A percentile compares a stretch with the other conserved stretches of the same genome.
Conservation (phyloP, 2,329 filamentous ascomycete species). For the Catunica adiposa region DNA sequence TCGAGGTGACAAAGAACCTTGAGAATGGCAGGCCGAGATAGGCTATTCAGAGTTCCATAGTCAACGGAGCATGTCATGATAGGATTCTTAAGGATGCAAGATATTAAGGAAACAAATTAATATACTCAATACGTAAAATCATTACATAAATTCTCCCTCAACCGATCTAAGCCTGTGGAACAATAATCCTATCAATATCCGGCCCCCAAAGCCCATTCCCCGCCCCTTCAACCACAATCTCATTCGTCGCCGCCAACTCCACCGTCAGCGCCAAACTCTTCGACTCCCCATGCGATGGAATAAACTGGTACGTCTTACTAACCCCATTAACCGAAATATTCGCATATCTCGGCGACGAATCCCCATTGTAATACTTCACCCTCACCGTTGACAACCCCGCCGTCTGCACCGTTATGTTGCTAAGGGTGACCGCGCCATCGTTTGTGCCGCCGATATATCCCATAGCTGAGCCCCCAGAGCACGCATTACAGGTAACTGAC, state of each 20-base stretch:
- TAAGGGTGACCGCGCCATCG: slow-evolving; percentile 31
- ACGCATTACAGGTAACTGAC: slow-evolving; percentile 31
- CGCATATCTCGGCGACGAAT: slow-evolving; percentile 34
- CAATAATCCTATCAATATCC: slow-evolving; percentile 37
- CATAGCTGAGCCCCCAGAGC: slow-evolving; percentile 31
- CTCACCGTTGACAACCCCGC: slow-evolving; percentile 33
- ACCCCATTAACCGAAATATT: slow-evolving; percentile 38
- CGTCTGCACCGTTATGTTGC: slow-evolving; percentile 26
- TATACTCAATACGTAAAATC: not conserved
- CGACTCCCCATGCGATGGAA: slow-evolving; percentile 30
- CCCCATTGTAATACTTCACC: slow-evolving; percentile 40
- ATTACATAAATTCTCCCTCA: not conserved
- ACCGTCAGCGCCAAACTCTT: slow-evolving; percentile 31
- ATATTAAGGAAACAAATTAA: not conserved
- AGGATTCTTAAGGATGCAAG: too few species aligned
- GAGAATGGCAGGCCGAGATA: too few species aligned
- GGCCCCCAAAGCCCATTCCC: slow-evolving; percentile 28
- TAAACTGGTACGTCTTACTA: slow-evolving; percentile 36
- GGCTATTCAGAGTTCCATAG: too few species aligned
- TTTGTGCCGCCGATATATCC: slow-evolving; percentile 38
- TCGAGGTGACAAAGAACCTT: too few species aligned
- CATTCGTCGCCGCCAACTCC: slow-evolving; percentile 31
- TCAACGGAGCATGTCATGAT: too few species aligned
- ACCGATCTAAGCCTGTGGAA: slow-evolving; percentile 22
- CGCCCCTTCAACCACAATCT: slow-evolving; percentile 29